Evolutionary conservation across 140 eudicot genomes (phyloP), one percentile per base, ranked within the genome.

Genomic region (Bidens hawaiensis): DNA sequence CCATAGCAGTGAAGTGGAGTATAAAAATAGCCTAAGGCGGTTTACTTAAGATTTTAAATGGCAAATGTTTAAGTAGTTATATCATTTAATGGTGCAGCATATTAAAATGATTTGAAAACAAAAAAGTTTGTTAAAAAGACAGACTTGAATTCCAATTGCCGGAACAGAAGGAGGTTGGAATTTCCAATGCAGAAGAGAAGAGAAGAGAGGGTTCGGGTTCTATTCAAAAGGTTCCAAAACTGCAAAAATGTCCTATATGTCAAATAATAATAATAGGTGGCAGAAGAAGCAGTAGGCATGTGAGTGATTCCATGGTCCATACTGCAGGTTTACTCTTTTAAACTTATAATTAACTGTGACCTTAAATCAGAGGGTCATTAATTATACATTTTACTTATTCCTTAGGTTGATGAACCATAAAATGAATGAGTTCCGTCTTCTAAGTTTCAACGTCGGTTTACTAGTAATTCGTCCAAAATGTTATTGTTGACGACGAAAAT

Each of bases 241-340:
- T 63, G 76, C 72, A 50, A 58, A n/a, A 50, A 25, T 50, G 78
- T 46, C 78, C 4, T 38, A 38, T 11, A 38, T 38, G 8, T 30
- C 6, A 30, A 30, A 30, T 30, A 30, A 30, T 66, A 62, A 71
- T 67, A 72, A 60, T 61, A 61, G 34, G 48, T 72, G 56, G 69
- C 77, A 64, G 68, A 81, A 70, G 72, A 81, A 70, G 72, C 75
- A 67, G 66, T 57, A 69, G 76, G 85, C 85, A 78, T 83, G 80
- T 30, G 6, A 30, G 43, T 78, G 88, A 76, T 62, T 74, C 66
- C 71, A 60, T 53, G 71, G 75, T 71, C 74, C 18, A 60, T 75
- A 60, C 76, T 71, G 74, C 72, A 75, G 30, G 41, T 57, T 78
- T 58, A 81, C 75, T 64, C 73, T 64, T 54, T 64, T 64, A 54